Percentiles rank a stretch among this genome's conserved stretches.
Evolutionary conservation across 2,329 filamentous ascomycete genomes (phyloP).

Genomic region (Arthrobotrys megalospora): DNA sequence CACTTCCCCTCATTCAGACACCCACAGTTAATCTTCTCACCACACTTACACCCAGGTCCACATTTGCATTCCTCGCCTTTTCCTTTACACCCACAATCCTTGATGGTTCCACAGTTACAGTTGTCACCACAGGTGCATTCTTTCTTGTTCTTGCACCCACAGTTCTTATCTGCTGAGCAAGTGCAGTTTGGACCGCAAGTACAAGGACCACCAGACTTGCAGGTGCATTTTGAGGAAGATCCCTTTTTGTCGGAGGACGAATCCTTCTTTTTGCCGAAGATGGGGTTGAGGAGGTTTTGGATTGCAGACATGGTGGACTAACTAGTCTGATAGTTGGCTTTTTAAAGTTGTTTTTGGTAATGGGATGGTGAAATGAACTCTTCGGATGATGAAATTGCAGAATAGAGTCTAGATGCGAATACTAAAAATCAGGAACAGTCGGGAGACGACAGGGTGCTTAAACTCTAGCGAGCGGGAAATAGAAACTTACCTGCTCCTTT

Average conservation of each 20-base stretch:
- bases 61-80: conserved; percentile 11
- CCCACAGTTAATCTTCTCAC: conserved; percentile 30
- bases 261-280: conserved; percentile 48
- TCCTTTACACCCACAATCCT: conserved; percentile 44
- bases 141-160: conserved; percentile 43
- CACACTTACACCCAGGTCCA: conserved; percentile 30
- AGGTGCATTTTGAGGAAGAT: conserved; percentile 34
- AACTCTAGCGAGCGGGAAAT: conserved; percentile 3
- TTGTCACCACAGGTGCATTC: conserved; percentile 33
- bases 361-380: neutral
- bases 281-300: conserved; percentile 46
- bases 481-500: conserved; percentile 2
- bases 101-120: conserved; percentile 37
- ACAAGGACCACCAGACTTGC: conserved; percentile 31
- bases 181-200: conserved; percentile 39
- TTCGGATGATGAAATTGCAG: neutral
- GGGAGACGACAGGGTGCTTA: neutral
- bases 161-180: conserved; percentile 28
- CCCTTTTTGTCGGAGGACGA: conserved; percentile 32
- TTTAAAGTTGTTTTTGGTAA: neutral
- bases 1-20: conserved; percentile 27
- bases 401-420: conserved; percentile 1
- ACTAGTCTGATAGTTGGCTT: neutral
- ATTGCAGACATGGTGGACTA: conserved; percentile 40
- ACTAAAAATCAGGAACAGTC: conserved; percentile 4